A percentile compares a stretch with the other conserved stretches of the same genome.
phyloP scores from a whole-genome alignment of 768 basidiomycete species.

The Lentinula detonsa region DNA sequence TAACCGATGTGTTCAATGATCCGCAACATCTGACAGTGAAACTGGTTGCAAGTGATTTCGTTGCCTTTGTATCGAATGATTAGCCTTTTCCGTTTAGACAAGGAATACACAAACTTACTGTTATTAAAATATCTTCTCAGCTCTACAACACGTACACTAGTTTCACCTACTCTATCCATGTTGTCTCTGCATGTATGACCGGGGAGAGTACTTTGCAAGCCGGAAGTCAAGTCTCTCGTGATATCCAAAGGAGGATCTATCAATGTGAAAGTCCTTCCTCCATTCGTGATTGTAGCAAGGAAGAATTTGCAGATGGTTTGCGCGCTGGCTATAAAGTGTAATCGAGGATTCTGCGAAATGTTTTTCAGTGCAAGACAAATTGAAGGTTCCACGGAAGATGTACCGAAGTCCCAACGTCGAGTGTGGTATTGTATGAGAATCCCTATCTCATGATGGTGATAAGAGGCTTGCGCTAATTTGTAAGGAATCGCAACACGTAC shows the following conservation, averaged over 20 bases:
- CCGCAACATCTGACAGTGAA: background rate
- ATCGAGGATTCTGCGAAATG: conserved; percentile 44
- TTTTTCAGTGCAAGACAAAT: conserved; percentile 10
- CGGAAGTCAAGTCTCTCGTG: conserved; percentile 28
- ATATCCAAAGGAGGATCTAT: conserved; percentile 34
- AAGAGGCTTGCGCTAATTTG: background rate
- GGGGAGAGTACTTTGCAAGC: conserved; percentile 34
- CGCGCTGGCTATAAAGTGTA: conserved; percentile 56
- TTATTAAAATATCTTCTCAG: background rate
- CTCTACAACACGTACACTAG: background rate
- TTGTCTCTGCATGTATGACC: conserved; percentile 25
- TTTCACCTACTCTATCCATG: conserved; percentile 15
- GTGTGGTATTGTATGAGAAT: conserved; percentile 61
- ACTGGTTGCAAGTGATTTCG: background rate
- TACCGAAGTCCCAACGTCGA: conserved; percentile 47
- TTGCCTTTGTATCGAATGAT: background rate
- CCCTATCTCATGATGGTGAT: conserved; percentile 38
- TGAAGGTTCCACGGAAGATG: conserved; percentile 3
- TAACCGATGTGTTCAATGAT: conserved; percentile 27
- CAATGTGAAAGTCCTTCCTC: conserved; percentile 48
- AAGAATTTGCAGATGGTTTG: conserved; percentile 55
- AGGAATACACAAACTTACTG: background rate
- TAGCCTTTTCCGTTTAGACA: background rate
- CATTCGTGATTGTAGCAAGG: conserved; percentile 55
- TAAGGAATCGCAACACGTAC: conserved; percentile 29